Percentiles rank a stretch among this genome's conserved stretches.
These are phyloP conservation scores for Aspergillus pseudonomiae DNA, from an alignment of 2,329 filamentous ascomycete genomes.

Conservation along the genomic window DNA sequence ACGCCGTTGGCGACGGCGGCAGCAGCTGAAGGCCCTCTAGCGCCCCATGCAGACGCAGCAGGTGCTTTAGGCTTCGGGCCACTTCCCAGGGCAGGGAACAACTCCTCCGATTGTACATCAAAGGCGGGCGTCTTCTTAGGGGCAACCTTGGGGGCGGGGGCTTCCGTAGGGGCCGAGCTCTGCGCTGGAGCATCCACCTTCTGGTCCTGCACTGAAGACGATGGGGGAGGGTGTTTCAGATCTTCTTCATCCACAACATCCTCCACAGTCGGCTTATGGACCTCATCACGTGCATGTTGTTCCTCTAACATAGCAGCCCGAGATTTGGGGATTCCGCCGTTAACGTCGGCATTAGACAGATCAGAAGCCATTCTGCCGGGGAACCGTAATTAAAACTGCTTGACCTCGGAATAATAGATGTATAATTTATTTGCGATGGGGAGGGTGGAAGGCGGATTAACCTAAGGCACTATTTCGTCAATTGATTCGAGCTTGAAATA, in stretches of 20 bases:
- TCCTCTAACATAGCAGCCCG: conserved; percentile 58
- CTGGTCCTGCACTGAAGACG: conserved; percentile 46
- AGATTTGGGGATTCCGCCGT: conserved; percentile 44
- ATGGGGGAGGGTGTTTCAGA: conserved; percentile 59
- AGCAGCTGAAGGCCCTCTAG: conserved; percentile 55
- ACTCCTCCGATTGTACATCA: conserved; percentile 85
- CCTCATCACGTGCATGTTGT: conserved; percentile 55
- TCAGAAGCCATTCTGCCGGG: conserved; percentile 38
- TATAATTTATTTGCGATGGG: not conserved
- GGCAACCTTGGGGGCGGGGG: conserved; percentile 43
- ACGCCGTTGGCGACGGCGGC: conserved; percentile 49
- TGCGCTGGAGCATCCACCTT: conserved; percentile 29
- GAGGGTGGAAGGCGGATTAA: not conserved
- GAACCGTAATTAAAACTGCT: not conserved
- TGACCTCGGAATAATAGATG: not conserved
- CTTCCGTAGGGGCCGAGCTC: conserved; percentile 27
- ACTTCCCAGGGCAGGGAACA: conserved; percentile 88
- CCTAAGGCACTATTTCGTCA: not conserved
- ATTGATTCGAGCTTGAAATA: not conserved
- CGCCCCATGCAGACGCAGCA: conserved; percentile 75
- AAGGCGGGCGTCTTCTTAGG: conserved; percentile 54
- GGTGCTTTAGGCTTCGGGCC: conserved; percentile 65
- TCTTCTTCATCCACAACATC: conserved; percentile 81
- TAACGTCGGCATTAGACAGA: conserved; percentile 32
- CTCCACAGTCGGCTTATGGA: conserved; percentile 72